Evolutionary conservation across 1,139 yeast genomes (phyloP).

Genomic region (Meyerozyma carpophila): DNA sequence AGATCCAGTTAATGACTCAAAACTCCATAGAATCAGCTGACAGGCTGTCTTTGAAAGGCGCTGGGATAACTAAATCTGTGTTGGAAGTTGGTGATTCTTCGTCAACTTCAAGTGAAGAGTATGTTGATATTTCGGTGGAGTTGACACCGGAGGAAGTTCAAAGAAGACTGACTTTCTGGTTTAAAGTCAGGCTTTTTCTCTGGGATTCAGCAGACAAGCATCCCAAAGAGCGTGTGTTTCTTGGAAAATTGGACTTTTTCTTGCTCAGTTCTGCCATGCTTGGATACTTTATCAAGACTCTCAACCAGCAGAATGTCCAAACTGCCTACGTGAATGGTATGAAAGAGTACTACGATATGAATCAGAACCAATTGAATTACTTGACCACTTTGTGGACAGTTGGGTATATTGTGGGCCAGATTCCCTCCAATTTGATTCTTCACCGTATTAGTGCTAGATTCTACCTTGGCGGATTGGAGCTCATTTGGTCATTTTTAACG

Average conservation of each 20-base stretch:
- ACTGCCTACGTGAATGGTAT: slow-evolving; percentile 61
- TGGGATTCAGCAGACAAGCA: slow-evolving; percentile 51
- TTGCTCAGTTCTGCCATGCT: slow-evolving; percentile 38
- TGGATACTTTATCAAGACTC: slow-evolving; percentile 35
- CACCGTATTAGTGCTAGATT: slow-evolving; percentile 50
- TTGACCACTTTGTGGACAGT: slow-evolving; percentile 51
- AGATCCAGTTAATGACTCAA: background rate
- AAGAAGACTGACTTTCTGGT: slow-evolving; percentile 20
- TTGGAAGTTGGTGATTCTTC: background rate
- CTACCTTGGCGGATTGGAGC: slow-evolving; percentile 49
- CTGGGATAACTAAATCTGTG: background rate
- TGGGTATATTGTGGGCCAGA: slow-evolving; percentile 56
- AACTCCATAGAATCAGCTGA: background rate
- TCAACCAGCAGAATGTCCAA: slow-evolving; percentile 42
- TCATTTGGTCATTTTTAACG: slow-evolving; percentile 55
- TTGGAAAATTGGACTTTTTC: slow-evolving; percentile 41
- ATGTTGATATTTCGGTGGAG: slow-evolving; percentile 24
- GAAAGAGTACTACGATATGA: slow-evolving; percentile 49
- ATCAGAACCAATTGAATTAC: slow-evolving; percentile 49
- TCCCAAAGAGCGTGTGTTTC: slow-evolving; percentile 34
- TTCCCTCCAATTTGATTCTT: slow-evolving; percentile 51
- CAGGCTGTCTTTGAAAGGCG: background rate
- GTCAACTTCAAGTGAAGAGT: slow-evolving; percentile 6
- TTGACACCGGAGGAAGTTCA: slow-evolving; percentile 26
- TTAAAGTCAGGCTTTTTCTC: slow-evolving; percentile 25